A percentile compares a stretch with the other conserved stretches of the same genome.
phyloP scores from a whole-genome alignment of 768 basidiomycete species.

The Calocybe gangraenosa region DNA sequence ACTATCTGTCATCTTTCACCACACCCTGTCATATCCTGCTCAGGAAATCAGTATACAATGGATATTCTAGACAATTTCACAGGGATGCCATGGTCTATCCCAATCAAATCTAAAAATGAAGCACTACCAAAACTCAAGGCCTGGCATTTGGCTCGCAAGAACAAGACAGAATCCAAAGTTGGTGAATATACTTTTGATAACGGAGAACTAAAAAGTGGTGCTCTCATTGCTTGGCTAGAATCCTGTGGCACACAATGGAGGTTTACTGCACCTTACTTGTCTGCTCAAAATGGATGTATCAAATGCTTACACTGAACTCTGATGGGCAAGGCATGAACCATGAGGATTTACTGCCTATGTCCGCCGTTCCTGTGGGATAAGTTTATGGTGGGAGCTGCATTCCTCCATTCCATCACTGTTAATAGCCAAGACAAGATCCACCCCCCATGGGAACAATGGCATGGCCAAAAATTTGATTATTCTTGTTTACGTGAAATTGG shows the following conservation, averaged over 20 bases:
- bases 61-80: constrained; percentile 31
- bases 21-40: constrained; percentile 16
- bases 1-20: too few relatives aligned
- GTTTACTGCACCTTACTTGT: constrained; percentile 24
- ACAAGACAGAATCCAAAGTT: constrained; percentile 11
- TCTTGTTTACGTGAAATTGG: constrained; percentile 27
- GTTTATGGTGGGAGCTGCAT: too few relatives aligned
- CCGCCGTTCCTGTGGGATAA: constrained; percentile 25
- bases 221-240: constrained; percentile 13
- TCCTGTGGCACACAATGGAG: constrained; percentile 11
- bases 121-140: constrained; percentile 18
- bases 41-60: constrained; percentile 11
- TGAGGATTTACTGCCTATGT: constrained; percentile 17
- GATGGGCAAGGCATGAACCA: constrained; percentile 22
- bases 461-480: constrained; percentile 19
- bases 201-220: constrained; percentile 18
- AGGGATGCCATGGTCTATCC: constrained; percentile 26
- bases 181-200: constrained; percentile 11
- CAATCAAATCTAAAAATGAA: constrained; percentile 23
- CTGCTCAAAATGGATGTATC: constrained; percentile 29
- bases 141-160: constrained; percentile 24
- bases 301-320: constrained; percentile 28
- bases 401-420: constrained; percentile 13
- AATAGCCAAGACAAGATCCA: constrained; percentile 3
- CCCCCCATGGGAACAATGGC: constrained; percentile 19